phyloP scores from a whole-genome alignment of 371 early-diverging fungal species.

The Haplosporangium sp. region DNA sequence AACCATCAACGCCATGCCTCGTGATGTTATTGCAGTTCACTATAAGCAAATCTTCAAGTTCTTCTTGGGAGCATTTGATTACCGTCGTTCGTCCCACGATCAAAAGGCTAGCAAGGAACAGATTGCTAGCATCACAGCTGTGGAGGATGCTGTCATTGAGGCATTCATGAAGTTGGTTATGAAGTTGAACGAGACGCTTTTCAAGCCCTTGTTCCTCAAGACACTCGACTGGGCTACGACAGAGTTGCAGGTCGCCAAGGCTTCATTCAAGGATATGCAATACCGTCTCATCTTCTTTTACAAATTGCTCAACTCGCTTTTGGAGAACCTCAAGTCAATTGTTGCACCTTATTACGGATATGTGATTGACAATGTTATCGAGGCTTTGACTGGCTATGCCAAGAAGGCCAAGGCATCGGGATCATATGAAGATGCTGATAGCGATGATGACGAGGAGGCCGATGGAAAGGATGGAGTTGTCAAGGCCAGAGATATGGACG shows the following conservation, averaged over 20 bases:
- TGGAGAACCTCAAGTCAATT: conserved; percentile 86
- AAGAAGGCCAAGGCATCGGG: conserved; percentile 31
- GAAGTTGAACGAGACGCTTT: conserved; percentile 92
- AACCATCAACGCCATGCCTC: conserved; percentile 72
- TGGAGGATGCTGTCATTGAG: conserved; percentile 77
- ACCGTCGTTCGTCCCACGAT: conserved; percentile 59
- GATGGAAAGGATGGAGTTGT: neutral
- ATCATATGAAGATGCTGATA: conserved; percentile 52
- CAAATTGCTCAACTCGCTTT: conserved; percentile 75
- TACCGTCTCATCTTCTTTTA: conserved; percentile 84
- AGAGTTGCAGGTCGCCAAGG: conserved; percentile 59
- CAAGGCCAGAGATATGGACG: conserved; percentile 57
- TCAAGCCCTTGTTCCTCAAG: conserved; percentile 93
- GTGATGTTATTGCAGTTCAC: conserved; percentile 73
- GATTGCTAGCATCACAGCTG: conserved; percentile 60
- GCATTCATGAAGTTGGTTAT: conserved; percentile 86
- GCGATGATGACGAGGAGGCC: conserved; percentile 16
- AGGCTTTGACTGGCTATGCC: conserved; percentile 65
- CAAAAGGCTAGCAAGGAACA: conserved; percentile 15
- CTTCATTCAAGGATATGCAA: conserved; percentile 57
- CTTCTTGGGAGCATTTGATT: conserved; percentile 81
- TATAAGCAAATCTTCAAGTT: conserved; percentile 89
- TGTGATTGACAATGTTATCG: conserved; percentile 79
- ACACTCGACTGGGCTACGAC: conserved; percentile 91
- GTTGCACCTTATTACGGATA: conserved; percentile 87